Conservation (phyloP, 208 protist genomes). For the Zelonia costaricensis region DNA sequence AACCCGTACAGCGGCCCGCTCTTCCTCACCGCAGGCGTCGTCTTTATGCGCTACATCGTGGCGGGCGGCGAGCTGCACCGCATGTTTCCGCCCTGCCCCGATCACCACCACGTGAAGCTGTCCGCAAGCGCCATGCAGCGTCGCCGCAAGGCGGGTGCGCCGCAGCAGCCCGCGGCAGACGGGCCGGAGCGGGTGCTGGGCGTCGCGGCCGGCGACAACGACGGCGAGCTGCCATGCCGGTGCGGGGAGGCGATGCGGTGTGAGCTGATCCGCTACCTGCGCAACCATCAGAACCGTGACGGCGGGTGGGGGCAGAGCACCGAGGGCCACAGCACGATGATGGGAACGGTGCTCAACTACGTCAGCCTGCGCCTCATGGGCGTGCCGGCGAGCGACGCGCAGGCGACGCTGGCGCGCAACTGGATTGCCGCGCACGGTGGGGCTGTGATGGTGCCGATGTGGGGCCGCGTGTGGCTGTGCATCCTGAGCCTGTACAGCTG, state of each 20-base stretch:
- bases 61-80: slow-evolving; percentile 42
- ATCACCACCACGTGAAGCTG: slow-evolving; percentile 46
- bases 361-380: slow-evolving; percentile 94
- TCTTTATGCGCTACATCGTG: slow-evolving; percentile 94
- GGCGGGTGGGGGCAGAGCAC: slow-evolving; percentile 97
- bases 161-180: slow-evolving; percentile 5
- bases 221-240: slow-evolving; percentile 38
- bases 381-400: slow-evolving; percentile 66
- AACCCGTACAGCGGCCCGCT: slow-evolving; percentile 97
- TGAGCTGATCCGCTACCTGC: slow-evolving; percentile 95
- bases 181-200: slow-evolving; percentile 16
- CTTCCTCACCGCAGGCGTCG: slow-evolving; percentile 93
- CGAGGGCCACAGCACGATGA: slow-evolving; percentile 95
- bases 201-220: slow-evolving; percentile 11
- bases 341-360: slow-evolving; percentile 97
- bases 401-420: slow-evolving; percentile 48
- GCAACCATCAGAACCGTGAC: slow-evolving; percentile 94
- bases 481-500: slow-evolving; percentile 93
- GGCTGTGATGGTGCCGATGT: slow-evolving; percentile 91
- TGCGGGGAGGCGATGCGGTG: slow-evolving; percentile 55
- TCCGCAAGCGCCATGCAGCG: neutral
- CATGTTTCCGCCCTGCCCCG: slow-evolving; percentile 69
- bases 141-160: neutral
- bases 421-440: slow-evolving; percentile 89
- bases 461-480: slow-evolving; percentile 97